phyloP scores from a whole-genome alignment of 2,329 filamentous ascomycete species.

The Trichophyton verrucosum region DNA sequence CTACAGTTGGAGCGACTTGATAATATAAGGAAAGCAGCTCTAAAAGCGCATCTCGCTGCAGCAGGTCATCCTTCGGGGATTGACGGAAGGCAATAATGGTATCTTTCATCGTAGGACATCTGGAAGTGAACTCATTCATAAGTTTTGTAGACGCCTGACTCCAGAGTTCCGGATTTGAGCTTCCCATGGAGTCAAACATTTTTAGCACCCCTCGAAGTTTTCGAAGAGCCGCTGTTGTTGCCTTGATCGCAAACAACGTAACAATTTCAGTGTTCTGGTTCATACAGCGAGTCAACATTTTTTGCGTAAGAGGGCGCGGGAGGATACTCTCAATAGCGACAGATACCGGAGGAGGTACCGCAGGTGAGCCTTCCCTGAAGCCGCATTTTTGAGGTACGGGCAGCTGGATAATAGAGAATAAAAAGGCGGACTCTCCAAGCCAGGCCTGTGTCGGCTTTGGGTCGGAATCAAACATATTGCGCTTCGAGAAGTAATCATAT shows the following conservation, averaged over 20 bases:
- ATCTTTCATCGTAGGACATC: constrained; percentile 72
- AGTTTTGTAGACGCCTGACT: constrained; percentile 55
- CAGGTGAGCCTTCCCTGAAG: constrained; percentile 48
- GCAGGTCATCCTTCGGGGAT: constrained; percentile 53
- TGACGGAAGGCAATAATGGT: constrained; percentile 61
- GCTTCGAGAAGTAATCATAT: constrained; percentile 73
- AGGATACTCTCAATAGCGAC: constrained; percentile 76
- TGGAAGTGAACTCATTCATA: constrained; percentile 60
- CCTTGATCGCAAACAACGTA: constrained; percentile 69
- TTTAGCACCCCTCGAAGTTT: constrained; percentile 58
- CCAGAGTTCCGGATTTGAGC: constrained; percentile 47
- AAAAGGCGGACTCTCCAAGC: constrained; percentile 83
- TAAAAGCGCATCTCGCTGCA: constrained; percentile 68
- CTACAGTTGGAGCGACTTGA: constrained; percentile 63
- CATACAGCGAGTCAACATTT: constrained; percentile 65
- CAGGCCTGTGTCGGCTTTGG: constrained; percentile 87
- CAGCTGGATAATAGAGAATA: constrained; percentile 69
- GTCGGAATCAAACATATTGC: constrained; percentile 71
- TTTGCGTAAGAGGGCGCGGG: constrained; percentile 68
- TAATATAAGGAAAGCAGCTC: constrained; percentile 76
- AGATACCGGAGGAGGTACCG: constrained; percentile 62
- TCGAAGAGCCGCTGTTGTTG: constrained; percentile 64
- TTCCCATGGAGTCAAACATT: constrained; percentile 44
- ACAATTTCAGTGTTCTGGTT: constrained; percentile 66
- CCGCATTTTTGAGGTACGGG: constrained; percentile 63